These are phyloP conservation scores for Phytophthora idaei DNA, from an alignment of 352 stramenopile species.

Conservation along the genomic window DNA sequence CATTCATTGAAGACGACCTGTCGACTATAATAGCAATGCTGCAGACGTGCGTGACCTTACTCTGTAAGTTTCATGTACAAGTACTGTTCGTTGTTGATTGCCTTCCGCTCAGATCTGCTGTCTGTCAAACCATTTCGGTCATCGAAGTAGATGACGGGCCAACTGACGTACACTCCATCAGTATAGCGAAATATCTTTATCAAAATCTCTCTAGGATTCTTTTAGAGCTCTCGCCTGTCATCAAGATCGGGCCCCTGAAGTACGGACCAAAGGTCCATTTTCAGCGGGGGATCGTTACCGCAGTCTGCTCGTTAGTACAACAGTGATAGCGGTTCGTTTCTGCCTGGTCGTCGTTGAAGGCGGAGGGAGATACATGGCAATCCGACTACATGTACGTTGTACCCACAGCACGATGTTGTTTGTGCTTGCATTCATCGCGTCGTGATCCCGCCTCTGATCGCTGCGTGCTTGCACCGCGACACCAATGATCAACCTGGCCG, in stretches of 20 bases:
- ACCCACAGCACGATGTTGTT: neutral
- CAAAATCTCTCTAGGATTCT: neutral
- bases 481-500: neutral
- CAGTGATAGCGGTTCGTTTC: neutral
- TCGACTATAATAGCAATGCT: neutral
- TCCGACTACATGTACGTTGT: neutral
- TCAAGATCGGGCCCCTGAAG: neutral
- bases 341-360: constrained; percentile 7
- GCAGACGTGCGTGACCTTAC: constrained; percentile 1
- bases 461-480: neutral
- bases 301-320: neutral
- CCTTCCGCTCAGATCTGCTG: neutral
- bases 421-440: constrained; percentile 1
- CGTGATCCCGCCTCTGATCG: neutral
- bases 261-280: neutral
- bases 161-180: neutral
- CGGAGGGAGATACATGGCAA: no score
- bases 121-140: neutral
- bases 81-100: neutral
- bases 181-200: neutral
- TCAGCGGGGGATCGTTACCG: neutral
- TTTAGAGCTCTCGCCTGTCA: neutral
- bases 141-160: neutral
- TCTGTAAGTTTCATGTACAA: no score
- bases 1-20: neutral